Evolutionary conservation across 2,329 filamentous ascomycete species (phyloP).

Genomic region (Blumeria hordei): DNA sequence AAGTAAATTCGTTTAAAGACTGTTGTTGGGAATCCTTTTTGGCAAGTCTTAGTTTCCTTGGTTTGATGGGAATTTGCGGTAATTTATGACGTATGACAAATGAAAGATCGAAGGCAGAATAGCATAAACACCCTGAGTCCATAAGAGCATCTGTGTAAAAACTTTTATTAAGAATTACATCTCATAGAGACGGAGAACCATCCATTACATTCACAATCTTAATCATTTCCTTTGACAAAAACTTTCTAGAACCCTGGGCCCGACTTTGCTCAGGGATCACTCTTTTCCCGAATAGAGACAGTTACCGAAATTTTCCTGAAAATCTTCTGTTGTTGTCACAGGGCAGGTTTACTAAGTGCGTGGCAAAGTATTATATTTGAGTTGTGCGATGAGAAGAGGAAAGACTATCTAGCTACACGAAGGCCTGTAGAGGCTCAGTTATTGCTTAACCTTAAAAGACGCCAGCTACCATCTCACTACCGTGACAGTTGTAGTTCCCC

Average conservation of each 20-base stretch:
- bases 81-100: background rate
- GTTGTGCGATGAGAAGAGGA: too few relatives aligned
- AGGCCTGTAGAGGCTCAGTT: too few relatives aligned
- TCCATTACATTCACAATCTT: background rate
- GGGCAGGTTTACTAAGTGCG: too few relatives aligned
- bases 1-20: background rate
- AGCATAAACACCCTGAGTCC: background rate
- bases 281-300: background rate
- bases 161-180: background rate
- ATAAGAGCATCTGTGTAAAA: background rate
- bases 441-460: too few relatives aligned
- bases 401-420: too few relatives aligned
- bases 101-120: background rate
- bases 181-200: background rate
- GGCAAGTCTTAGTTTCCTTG: background rate
- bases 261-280: background rate
- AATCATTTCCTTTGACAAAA: background rate
- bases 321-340: too few relatives aligned
- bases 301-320: background rate
- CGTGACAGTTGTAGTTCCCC: too few relatives aligned
- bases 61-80: background rate
- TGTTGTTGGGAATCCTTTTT: background rate
- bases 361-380: too few relatives aligned
- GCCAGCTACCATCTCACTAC: too few relatives aligned
- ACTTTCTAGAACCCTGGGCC: background rate